Base-by-base conservation (phyloP, 2,329 filamentous ascomycete genomes). In the Pseudomassariella vexata region DNA sequence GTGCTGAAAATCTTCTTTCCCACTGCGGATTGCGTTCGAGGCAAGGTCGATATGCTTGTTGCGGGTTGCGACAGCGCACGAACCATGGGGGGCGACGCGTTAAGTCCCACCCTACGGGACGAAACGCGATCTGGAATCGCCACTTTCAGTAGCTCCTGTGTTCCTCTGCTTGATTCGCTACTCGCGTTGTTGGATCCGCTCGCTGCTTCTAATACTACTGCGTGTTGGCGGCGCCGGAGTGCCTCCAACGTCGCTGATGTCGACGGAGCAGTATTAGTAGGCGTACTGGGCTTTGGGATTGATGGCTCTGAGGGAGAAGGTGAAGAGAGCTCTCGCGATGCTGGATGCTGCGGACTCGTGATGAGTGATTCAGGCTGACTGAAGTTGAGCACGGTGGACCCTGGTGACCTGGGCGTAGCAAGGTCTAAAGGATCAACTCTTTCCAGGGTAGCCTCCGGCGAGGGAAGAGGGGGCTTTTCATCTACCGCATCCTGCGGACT, bases 1-100 rank as follows among this genome's bases (percentile, higher is more conserved):
- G 59, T 10, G 35, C 40, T 37, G 4, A 56, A 55, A 7, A 53
- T 42, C 12, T 59, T 54, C 46, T 69, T 73, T 16, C 59, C 56
- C 19, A 65, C 50, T 8, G 55, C 52, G 3, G 70, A 63, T 37
- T 68, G 63, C 24, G 62, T 53, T 28, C 68, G 65, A 28, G 70
- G 57, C 24, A 73, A 39, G 9, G 60, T 57, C 12, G 66, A 62
- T 14, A 52, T 27, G 28, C 32, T 42, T 30, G 45, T 45, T 4
- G 55, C 53, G 7, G 73, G 71, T 34, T 75, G 70, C 2, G 73
- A 71, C n/a, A 63, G 56, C 3, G 73, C 62, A 28, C 73, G 66
- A 28, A 68, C 50, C 46, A 77, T 65, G 4, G 73, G 72, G 20
- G 73, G 70, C 9, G 72, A 71, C 12, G 63, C 54, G 24, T 52